Evolutionary conservation across 2,329 filamentous ascomycete genomes (phyloP).

Genomic region (Aspergillus sp.): DNA sequence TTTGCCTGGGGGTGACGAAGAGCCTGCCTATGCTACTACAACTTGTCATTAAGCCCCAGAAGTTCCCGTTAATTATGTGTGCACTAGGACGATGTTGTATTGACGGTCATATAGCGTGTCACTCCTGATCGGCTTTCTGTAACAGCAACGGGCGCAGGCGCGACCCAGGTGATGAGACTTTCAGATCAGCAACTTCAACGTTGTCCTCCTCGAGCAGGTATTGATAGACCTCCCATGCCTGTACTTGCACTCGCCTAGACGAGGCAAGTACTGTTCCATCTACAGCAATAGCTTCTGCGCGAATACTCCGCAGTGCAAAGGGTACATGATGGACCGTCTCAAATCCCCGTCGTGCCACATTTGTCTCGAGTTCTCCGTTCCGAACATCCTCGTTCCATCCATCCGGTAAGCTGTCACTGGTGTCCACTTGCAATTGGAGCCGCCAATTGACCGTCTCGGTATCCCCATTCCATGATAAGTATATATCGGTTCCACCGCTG

Average conservation of each 20-base stretch:
- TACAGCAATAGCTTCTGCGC: not conserved
- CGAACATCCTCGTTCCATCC: too few species aligned
- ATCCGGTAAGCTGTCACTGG: too few species aligned
- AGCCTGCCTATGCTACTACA: too few species aligned
- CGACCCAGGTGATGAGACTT: too few species aligned
- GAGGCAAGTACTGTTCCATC: not conserved
- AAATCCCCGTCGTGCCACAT: not conserved
- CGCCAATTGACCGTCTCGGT: slow-evolving; percentile 49
- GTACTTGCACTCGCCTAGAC: not conserved
- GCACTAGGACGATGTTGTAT: too few species aligned
- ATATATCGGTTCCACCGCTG: slow-evolving; percentile 37
- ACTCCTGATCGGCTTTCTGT: too few species aligned
- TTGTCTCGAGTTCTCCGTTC: not conserved
- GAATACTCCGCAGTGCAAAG: not conserved
- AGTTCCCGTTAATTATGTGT: too few species aligned
- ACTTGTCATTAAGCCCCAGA: too few species aligned
- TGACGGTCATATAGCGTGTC: too few species aligned
- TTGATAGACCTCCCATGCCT: not conserved
- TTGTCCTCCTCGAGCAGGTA: not conserved
- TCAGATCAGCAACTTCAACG: too few species aligned
- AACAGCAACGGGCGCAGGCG: too few species aligned
- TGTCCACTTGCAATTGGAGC: not conserved
- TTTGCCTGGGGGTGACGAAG: too few species aligned
- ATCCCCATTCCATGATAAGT: slow-evolving; percentile 57
- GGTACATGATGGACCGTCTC: not conserved